Base-by-base conservation (phyloP, 306 rosid species). In the Pueraria montana region DNA sequence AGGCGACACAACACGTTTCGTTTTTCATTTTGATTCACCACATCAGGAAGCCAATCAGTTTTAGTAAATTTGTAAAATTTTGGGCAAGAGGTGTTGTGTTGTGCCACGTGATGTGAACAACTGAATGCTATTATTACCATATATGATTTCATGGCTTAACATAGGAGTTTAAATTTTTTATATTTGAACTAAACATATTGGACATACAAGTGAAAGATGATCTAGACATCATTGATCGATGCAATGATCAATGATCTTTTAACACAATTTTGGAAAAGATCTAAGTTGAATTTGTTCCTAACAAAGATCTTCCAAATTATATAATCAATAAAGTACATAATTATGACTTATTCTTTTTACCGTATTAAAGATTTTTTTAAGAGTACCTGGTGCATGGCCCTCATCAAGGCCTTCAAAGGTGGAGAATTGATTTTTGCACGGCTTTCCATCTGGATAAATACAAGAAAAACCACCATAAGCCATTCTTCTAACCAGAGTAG, bases 371-470 rank as follows among this genome's bases (percentile, higher is more conserved):
- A 11, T 12, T 24, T 72, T 30, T 23, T 34, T 4, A 5, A 64
- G 78, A 23, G 64, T 86, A 95, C 99, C 98, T 93, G 77, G 32
- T 83, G 89, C 56, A 93, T 85, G 82, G 90, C 73, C 21, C 81
- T 86, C 93, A 96, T 86, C 88, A 96, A 81, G n/a, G 86, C 72
- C 84, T 59, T 87, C 65, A 96, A 85, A 36, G 97, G 89, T 42
- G 96, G 98, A 26, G 96, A 87, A 72, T 92, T 91, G 24, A 92
- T 86, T 90, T 93, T 96, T n/a, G 96, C 99, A 68, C 98, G 96
- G 66, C 97, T 92, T 82, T 98, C 92, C 85, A 96, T 92, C 99
- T 96, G 86, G 58, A 24, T 56, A 74, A 45, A 63, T 49, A 63
- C 77, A 34, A 24, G 32, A 78, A 62, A 64, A 67, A 42, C 16